These are phyloP conservation scores for Apiospora malaysiana DNA, from an alignment of 2,329 filamentous ascomycete species.

Conservation along the genomic window DNA sequence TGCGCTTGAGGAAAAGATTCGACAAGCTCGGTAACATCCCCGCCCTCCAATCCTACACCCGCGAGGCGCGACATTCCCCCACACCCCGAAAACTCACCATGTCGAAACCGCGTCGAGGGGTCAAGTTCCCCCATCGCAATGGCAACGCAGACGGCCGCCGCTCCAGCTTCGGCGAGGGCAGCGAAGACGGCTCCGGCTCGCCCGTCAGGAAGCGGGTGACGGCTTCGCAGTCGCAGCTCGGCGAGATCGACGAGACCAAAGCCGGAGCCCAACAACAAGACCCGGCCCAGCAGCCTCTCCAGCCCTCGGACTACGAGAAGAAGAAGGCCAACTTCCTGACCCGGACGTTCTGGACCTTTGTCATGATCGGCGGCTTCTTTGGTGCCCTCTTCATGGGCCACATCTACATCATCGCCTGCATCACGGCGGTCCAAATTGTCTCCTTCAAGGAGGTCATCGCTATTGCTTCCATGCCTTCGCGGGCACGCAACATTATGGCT, in stretches of 20 bases:
- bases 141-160: slow-evolving; percentile 65
- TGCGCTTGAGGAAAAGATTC: neutral
- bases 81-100: slow-evolving; percentile 29
- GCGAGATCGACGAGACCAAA: slow-evolving; percentile 44
- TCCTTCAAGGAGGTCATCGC: slow-evolving; percentile 99
- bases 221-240: slow-evolving; percentile 36
- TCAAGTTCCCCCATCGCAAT: slow-evolving; percentile 59
- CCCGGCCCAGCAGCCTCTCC: slow-evolving; percentile 35
- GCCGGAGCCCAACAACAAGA: slow-evolving; percentile 48
- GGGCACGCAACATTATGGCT: slow-evolving; percentile 87
- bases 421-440: slow-evolving; percentile 92
- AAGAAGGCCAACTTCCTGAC: slow-evolving; percentile 99
- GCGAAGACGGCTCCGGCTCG: slow-evolving; percentile 59
- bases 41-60: neutral
- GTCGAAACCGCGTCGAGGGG: slow-evolving; percentile 53
- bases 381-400: slow-evolving; percentile 91
- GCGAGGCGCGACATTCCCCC: neutral
- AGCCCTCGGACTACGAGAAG: slow-evolving; percentile 82
- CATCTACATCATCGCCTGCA: slow-evolving; percentile 93
- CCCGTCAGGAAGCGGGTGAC: slow-evolving; percentile 32
- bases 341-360: slow-evolving; percentile 94
- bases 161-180: slow-evolving; percentile 74
- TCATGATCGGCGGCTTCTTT: slow-evolving; percentile 97
- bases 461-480: slow-evolving; percentile 92
- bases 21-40: neutral